Conservation (phyloP, 2,329 filamentous ascomycete genomes). For the Colletotrichum falcatum region DNA sequence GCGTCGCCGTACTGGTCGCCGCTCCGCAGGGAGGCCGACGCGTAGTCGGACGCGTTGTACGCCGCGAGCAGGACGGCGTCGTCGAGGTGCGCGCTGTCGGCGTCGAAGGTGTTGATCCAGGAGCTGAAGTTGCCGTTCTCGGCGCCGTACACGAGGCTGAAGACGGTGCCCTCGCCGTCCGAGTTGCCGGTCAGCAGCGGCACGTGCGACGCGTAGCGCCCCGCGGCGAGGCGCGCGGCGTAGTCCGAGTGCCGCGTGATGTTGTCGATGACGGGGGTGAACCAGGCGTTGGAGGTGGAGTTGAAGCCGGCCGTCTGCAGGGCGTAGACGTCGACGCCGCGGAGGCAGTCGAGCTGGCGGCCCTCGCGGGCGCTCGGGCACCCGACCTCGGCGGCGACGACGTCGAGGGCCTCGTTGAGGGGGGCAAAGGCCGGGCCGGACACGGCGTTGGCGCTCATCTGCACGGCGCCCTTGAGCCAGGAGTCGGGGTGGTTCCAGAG, state of each 20-base stretch:
- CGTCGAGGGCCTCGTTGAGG: constrained; percentile 51
- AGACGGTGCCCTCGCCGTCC: constrained; percentile 52
- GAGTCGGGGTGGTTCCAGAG: constrained; percentile 55
- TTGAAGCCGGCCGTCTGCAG: constrained; percentile 51
- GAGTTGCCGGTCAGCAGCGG: constrained; percentile 53
- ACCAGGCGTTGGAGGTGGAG: constrained; percentile 55
- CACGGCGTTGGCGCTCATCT: constrained; percentile 57
- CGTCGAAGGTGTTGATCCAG: constrained; percentile 53
- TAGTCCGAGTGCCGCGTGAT: constrained; percentile 52
- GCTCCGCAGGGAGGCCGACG: constrained; percentile 54
- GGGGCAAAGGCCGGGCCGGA: constrained; percentile 55
- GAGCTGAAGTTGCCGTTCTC: constrained; percentile 48
- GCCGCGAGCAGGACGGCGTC: constrained; percentile 48
- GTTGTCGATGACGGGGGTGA: constrained; percentile 53
- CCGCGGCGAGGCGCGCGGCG: constrained; percentile 43
- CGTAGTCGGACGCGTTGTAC: constrained; percentile 52
- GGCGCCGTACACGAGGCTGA: constrained; percentile 50
- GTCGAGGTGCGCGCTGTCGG: constrained; percentile 54
- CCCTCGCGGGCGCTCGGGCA: constrained; percentile 47
- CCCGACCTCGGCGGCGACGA: constrained; percentile 52
- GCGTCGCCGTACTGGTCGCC: constrained; percentile 59
- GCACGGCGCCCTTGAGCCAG: constrained; percentile 52
- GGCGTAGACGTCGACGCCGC: constrained; percentile 46
- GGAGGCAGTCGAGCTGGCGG: constrained; percentile 54
- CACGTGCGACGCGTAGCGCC: constrained; percentile 50